Evolutionary conservation across 176 grass and related monocot genomes (phyloP).

Genomic region (Rhynchospora tenuis): DNA sequence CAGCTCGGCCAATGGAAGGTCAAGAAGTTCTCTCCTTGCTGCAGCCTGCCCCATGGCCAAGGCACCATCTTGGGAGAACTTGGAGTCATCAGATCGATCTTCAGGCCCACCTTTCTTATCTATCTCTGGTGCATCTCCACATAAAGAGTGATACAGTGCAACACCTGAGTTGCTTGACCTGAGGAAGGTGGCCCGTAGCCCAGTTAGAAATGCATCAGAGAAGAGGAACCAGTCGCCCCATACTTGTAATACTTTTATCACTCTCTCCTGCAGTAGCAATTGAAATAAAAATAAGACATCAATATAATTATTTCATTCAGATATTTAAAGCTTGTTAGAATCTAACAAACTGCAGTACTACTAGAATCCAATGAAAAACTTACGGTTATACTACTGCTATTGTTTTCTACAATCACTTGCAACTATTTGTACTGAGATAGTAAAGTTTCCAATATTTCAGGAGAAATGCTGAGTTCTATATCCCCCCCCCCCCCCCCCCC

Average conservation of each 20-base stretch:
- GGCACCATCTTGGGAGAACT: slow-evolving; percentile 82
- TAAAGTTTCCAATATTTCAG: background rate
- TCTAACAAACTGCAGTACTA: slow-evolving; percentile 7
- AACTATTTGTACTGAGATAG: background rate
- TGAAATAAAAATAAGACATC: slow-evolving; percentile 29
- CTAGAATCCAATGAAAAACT: slow-evolving; percentile 10
- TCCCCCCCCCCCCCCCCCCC: too few relatives aligned
- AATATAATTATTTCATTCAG: background rate
- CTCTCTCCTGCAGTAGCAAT: slow-evolving; percentile 56
- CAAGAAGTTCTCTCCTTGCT: slow-evolving; percentile 66
- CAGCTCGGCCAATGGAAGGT: slow-evolving; percentile 85
- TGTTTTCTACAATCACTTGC: background rate
- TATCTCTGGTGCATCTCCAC: slow-evolving; percentile 86
- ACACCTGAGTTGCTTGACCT: slow-evolving; percentile 80
- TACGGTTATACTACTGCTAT: background rate
- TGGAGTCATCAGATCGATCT: slow-evolving; percentile 51
- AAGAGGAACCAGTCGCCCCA: slow-evolving; percentile 99
- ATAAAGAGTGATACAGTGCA: slow-evolving; percentile 63
- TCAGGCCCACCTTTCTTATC: slow-evolving; percentile 68
- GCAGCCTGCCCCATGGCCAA: slow-evolving; percentile 78
- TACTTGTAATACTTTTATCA: slow-evolving; percentile 96
- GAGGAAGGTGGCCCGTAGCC: slow-evolving; percentile 83
- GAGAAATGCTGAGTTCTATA: background rate
- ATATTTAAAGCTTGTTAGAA: background rate
- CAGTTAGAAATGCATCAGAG: slow-evolving; percentile 98